phyloP scores from a whole-genome alignment of 441 rosid species.

The Populus trichocarpa region DNA sequence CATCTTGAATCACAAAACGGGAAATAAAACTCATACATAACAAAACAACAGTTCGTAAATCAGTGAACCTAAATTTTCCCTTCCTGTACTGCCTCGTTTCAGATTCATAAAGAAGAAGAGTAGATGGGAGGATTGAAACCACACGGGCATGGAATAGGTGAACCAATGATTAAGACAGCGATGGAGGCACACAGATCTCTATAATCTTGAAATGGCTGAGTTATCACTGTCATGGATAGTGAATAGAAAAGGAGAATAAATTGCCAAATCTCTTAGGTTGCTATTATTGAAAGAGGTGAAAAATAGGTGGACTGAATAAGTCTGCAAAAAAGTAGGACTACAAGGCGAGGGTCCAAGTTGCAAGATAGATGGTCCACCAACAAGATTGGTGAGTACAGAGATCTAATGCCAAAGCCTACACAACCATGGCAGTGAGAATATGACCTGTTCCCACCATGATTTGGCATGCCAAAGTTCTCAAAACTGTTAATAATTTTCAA shows the following conservation, averaged over 20 bases:
- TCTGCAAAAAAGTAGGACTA: background rate
- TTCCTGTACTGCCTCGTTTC: too few relatives aligned
- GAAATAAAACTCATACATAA: background rate
- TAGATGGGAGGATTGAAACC: too few relatives aligned
- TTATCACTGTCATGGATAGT: conserved; percentile 18
- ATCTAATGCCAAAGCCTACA: conserved; percentile 5
- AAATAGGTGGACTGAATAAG: background rate
- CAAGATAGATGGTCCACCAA: conserved; percentile 22
- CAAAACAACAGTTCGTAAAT: background rate
- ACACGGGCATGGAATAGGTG: background rate
- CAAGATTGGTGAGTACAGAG: conserved; percentile 7
- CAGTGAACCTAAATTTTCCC: background rate
- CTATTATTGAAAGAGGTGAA: conserved; percentile 16
- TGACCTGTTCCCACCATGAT: conserved; percentile 22
- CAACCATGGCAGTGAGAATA: conserved; percentile 15
- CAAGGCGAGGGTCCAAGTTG: conserved; percentile 18
- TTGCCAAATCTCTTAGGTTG: background rate
- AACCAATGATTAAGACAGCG: conserved; percentile 14
- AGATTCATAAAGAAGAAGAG: too few relatives aligned
- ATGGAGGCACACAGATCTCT: conserved; percentile 34
- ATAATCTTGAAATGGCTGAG: conserved; percentile 14
- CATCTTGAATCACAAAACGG: background rate
- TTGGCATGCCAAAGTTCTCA: conserved; percentile 7
- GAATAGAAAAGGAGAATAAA: background rate
- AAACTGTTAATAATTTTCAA: conserved; percentile 13